phyloP scores from a whole-genome alignment of 2,329 filamentous ascomycete species.

The Claviceps fusiformis region DNA sequence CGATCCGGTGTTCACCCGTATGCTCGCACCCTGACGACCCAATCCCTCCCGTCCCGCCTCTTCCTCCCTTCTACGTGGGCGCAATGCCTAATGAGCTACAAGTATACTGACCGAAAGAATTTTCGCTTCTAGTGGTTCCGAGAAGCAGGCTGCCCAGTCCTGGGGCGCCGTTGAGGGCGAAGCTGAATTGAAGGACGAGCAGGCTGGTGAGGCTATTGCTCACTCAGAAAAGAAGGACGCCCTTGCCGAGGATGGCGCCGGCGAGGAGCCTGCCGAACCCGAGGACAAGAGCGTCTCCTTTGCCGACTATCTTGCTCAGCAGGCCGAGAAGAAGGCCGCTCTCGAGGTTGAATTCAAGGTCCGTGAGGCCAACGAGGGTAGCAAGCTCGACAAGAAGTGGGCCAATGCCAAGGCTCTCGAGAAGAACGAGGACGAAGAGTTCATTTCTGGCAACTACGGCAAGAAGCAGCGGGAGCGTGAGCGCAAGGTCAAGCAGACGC shows the following conservation, averaged over 20 bases:
- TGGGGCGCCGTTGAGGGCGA: slow-evolving; percentile 78
- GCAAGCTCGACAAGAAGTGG: slow-evolving; percentile 85
- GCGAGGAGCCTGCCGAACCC: slow-evolving; percentile 42
- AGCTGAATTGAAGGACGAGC: slow-evolving; percentile 81
- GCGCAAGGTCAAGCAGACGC: slow-evolving; percentile 78
- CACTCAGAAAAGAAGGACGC: slow-evolving; percentile 68
- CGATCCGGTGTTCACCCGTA: slow-evolving; percentile 30
- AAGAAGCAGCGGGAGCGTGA: slow-evolving; percentile 79
- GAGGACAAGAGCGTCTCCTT: slow-evolving; percentile 88
- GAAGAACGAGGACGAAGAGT: slow-evolving; percentile 59
- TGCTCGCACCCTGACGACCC: slow-evolving; percentile 10
- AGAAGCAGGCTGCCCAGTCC: slow-evolving; percentile 77
- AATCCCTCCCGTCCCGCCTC: too few species aligned
- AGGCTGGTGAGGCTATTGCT: slow-evolving; percentile 80
- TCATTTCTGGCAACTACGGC: slow-evolving; percentile 58
- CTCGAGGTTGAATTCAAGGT: slow-evolving; percentile 52
- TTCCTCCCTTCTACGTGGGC: neutral
- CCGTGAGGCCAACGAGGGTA: slow-evolving; percentile 87
- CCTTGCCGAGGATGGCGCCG: slow-evolving; percentile 33
- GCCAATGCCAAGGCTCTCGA: slow-evolving; percentile 61
- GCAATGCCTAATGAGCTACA: neutral
- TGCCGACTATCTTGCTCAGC: slow-evolving; percentile 68
- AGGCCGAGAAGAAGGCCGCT: slow-evolving; percentile 59
- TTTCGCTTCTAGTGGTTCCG: slow-evolving; percentile 47
- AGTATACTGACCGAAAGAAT: slow-evolving; percentile 8